These are phyloP conservation scores for Saccharomycopsis selenospora DNA, from an alignment of 805 yeast species.

Conservation along the genomic window DNA sequence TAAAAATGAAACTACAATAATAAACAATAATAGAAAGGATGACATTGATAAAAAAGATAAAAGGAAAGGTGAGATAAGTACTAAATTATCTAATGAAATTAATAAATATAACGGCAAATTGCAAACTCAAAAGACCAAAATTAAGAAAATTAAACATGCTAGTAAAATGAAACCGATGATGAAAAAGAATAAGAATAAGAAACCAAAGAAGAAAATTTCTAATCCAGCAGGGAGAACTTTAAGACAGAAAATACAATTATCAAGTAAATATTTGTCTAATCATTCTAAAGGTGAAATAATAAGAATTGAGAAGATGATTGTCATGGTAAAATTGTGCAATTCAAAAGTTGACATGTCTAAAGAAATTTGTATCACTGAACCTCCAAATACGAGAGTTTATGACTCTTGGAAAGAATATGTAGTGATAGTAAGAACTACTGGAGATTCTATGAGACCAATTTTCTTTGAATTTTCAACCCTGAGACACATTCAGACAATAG, in stretches of 20 bases:
- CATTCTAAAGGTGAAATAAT: constrained; percentile 55
- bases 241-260: constrained; percentile 20
- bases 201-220: constrained; percentile 21
- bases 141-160: no score
- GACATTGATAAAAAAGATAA: no score
- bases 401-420: constrained; percentile 79
- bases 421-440: constrained; percentile 64
- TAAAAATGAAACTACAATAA: no score
- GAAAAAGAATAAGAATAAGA: neutral
- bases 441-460: constrained; percentile 43
- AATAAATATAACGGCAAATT: no score
- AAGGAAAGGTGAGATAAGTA: no score
- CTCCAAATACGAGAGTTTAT: constrained; percentile 45
- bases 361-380: constrained; percentile 42
- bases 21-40: no score
- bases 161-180: no score
- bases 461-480: constrained; percentile 49
- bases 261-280: constrained; percentile 27
- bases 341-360: constrained; percentile 33
- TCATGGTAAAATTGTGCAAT: constrained; percentile 32
- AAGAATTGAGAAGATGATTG: constrained; percentile 61
- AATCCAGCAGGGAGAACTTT: constrained; percentile 17
- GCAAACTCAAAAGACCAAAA: no score
- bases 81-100: no score
- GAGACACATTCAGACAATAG: constrained; percentile 7